Evolutionary conservation across 129 eudicot species (phyloP).

Genomic region (Centaurea solstitialis): DNA sequence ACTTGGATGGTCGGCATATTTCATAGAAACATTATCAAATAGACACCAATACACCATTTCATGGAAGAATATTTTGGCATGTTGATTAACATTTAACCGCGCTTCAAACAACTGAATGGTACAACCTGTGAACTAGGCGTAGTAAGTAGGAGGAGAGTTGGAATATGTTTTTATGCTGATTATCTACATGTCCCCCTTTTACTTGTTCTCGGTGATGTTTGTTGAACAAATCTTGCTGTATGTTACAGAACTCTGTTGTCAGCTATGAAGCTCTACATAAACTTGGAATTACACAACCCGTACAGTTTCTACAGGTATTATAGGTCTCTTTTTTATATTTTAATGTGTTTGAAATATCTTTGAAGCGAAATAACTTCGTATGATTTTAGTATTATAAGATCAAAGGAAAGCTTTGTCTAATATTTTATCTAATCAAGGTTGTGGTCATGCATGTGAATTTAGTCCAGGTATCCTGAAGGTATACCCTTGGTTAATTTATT

Average conservation of each 20-base stretch:
- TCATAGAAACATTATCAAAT: background rate
- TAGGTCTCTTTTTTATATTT: background rate
- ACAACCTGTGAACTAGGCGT: too few relatives aligned
- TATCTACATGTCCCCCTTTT: background rate
- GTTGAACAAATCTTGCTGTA: background rate
- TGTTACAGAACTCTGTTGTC: constrained; percentile 85
- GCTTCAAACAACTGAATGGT: background rate
- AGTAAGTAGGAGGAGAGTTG: too few relatives aligned
- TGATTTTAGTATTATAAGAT: constrained; percentile 1
- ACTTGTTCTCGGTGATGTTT: constrained; percentile 8
- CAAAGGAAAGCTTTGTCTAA: constrained; percentile 9
- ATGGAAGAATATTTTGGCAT: background rate
- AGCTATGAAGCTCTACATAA: constrained; percentile 84
- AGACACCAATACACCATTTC: background rate
- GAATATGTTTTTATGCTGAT: background rate
- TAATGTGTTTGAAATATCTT: background rate
- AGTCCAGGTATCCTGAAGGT: constrained; percentile 98
- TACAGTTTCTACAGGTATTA: constrained; percentile 91
- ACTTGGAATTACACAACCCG: constrained; percentile 91
- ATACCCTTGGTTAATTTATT: constrained; percentile 72
- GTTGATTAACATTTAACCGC: background rate
- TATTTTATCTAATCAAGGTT: constrained; percentile 29
- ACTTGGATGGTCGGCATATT: background rate
- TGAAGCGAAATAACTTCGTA: background rate
- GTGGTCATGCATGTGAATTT: constrained; percentile 32